Conservation (phyloP, 164 flowering plant genomes). For the Cinnamomum micranthum region DNA sequence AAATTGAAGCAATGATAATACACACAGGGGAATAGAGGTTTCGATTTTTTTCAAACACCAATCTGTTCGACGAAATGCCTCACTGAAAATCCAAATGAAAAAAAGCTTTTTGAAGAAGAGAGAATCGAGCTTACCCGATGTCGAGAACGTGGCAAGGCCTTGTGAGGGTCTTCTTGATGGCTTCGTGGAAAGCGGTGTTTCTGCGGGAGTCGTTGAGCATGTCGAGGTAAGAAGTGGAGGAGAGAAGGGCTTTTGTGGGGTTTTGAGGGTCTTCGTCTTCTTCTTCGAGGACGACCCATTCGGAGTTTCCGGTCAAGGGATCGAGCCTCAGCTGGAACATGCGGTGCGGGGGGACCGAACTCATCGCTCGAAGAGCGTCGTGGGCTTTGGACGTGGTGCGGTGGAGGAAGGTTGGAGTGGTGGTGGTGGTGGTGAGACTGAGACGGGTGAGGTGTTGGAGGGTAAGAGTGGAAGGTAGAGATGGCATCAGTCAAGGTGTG, state of each 20-base stretch:
- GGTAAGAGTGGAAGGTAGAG: slow-evolving; percentile 4
- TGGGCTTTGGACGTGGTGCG: slow-evolving; percentile 2
- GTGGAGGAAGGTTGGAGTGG: not conserved
- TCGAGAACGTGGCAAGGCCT: slow-evolving; percentile 85
- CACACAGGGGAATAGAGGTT: too few relatives aligned
- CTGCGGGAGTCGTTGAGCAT: slow-evolving; percentile 89
- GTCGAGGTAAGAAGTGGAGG: slow-evolving; percentile 87
- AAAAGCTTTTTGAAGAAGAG: not conserved
- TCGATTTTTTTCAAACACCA: too few relatives aligned
- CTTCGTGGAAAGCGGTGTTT: slow-evolving; percentile 62
- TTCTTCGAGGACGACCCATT: slow-evolving; percentile 82
- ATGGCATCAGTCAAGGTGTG: not conserved
- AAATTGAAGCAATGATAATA: too few relatives aligned
- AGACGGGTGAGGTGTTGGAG: slow-evolving; percentile 6
- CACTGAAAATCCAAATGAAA: not conserved
- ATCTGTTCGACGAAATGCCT: not conserved
- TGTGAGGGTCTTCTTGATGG: slow-evolving; percentile 68
- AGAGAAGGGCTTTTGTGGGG: slow-evolving; percentile 36
- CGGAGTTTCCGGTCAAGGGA: slow-evolving; percentile 79
- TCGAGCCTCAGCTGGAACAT: slow-evolving; percentile 70
- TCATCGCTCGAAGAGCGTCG: slow-evolving; percentile 34
- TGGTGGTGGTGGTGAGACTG: not conserved
- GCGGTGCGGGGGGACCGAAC: slow-evolving; percentile 36
- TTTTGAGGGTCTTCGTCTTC: slow-evolving; percentile 23
- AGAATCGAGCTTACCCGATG: slow-evolving; percentile 57